Evolutionary conservation across 2,329 filamentous ascomycete species (phyloP).

Genomic region (Aspergillus glaucus): DNA sequence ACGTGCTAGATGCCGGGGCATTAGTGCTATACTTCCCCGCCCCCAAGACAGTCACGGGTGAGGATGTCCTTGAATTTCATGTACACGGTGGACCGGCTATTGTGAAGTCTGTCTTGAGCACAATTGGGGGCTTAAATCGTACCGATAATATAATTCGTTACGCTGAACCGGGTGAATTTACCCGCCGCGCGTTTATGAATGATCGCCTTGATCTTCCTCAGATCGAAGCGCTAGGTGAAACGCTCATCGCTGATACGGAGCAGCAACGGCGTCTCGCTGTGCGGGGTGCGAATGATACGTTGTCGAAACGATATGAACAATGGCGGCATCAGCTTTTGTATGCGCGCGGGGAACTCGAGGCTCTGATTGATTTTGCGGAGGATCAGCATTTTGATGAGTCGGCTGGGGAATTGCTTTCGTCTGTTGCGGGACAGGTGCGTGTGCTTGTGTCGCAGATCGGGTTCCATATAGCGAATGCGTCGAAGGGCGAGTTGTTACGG

Average conservation of each 20-base stretch:
- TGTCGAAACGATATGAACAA: conserved; percentile 70
- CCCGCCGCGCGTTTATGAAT: conserved; percentile 83
- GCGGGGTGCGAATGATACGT: conserved; percentile 62
- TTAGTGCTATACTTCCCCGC: conserved; percentile 75
- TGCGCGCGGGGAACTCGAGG: conserved; percentile 86
- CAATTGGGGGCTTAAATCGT: conserved; percentile 52
- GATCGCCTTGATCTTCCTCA: conserved; percentile 79
- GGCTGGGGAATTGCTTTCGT: conserved; percentile 62
- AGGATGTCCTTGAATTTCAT: conserved; percentile 87
- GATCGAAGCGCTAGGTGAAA: conserved; percentile 60
- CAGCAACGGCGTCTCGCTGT: conserved; percentile 86
- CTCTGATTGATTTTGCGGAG: conserved; percentile 93
- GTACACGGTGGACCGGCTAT: conserved; percentile 89
- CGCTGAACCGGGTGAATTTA: conserved; percentile 94
- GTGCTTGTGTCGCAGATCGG: conserved; percentile 58
- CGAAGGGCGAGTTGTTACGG: conserved; percentile 74
- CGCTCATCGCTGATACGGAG: conserved; percentile 67
- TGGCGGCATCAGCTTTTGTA: conserved; percentile 75
- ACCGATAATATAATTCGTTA: conserved; percentile 50
- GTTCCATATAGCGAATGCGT: conserved; percentile 67
- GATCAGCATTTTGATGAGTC: conserved; percentile 96
- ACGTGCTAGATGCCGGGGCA: conserved; percentile 67
- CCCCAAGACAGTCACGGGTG: conserved; percentile 80
- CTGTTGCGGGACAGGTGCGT: conserved; percentile 60
- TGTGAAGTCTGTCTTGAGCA: conserved; percentile 74